A percentile compares a stretch with the other conserved stretches of the same genome.
These are phyloP conservation scores for Lagenidium sp. DNA, from an alignment of 352 stramenopile species.

Conservation along the genomic window DNA sequence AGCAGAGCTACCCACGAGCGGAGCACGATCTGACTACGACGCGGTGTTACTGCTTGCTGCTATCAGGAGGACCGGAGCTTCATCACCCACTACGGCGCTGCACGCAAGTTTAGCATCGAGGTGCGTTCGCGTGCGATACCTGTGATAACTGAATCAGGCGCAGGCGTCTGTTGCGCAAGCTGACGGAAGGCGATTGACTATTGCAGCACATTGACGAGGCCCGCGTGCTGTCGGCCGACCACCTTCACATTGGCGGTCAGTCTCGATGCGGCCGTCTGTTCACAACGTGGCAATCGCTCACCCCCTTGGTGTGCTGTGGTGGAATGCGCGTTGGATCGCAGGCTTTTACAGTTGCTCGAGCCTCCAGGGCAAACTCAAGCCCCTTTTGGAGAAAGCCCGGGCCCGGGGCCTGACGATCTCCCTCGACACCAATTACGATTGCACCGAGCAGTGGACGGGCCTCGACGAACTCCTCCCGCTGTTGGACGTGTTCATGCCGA, in stretches of 20 bases:
- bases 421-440: constrained; percentile 83
- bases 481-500: constrained; percentile 77
- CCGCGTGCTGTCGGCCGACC: constrained; percentile 39
- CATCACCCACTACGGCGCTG: constrained; percentile 73
- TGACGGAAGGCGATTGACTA: not conserved
- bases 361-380: constrained; percentile 47
- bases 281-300: no score
- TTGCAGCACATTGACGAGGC: constrained; percentile 53
- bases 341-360: constrained; percentile 68
- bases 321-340: no score
- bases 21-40: not conserved
- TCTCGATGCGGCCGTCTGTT: no score
- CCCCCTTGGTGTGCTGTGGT: no score
- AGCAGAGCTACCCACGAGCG: not conserved
- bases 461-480: constrained; percentile 54
- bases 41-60: not conserved
- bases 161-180: not conserved
- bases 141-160: not conserved
- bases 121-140: constrained; percentile 11
- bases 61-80: constrained; percentile 67
- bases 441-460: constrained; percentile 47
- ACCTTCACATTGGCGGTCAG: constrained; percentile 74
- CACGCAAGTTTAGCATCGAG: constrained; percentile 47
- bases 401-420: constrained; percentile 63
- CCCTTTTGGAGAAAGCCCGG: constrained; percentile 42